A percentile compares a stretch with the other conserved stretches of the same genome.
Conservation (phyloP, 2,329 filamentous ascomycete species). For the Colletotrichum chlorophyti region DNA sequence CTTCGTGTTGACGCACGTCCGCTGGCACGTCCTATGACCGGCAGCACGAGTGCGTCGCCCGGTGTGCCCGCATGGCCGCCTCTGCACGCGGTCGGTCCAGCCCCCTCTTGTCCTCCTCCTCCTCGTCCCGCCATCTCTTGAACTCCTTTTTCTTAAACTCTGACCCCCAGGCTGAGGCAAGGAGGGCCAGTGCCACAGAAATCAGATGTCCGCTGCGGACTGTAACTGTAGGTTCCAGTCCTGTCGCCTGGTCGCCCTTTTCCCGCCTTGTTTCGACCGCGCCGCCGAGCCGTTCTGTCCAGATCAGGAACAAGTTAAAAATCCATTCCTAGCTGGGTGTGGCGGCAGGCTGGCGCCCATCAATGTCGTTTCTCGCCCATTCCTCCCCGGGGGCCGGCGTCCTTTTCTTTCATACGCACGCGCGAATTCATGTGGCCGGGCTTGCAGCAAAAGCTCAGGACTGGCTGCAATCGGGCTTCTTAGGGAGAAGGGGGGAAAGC, state of each 20-base stretch:
- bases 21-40: constrained; percentile 20
- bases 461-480: constrained; percentile 12
- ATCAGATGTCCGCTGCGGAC: no score
- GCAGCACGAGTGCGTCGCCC: constrained; percentile 19
- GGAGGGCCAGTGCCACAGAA: no score
- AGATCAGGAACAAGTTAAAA: no score
- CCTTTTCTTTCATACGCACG: no score
- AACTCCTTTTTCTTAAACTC: neutral
- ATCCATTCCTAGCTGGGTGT: no score
- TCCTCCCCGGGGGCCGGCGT: neutral
- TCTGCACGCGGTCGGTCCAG: constrained; percentile 3
- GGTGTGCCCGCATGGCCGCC: constrained; percentile 15
- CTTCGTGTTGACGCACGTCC: constrained; percentile 10
- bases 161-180: neutral
- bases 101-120: neutral
- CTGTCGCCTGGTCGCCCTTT: no score
- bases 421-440: no score
- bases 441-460: constrained; percentile 2
- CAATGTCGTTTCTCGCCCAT: neutral
- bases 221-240: no score
- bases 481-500: constrained; percentile 5
- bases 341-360: no score
- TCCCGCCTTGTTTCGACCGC: no score
- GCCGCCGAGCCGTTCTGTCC: no score
- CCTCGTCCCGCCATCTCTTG: neutral